Evolutionary conservation across 192 early-diverging fungal species (phyloP), one percentile per base, ranked within the genome.

Genomic region (Podochytrium sp.): DNA sequence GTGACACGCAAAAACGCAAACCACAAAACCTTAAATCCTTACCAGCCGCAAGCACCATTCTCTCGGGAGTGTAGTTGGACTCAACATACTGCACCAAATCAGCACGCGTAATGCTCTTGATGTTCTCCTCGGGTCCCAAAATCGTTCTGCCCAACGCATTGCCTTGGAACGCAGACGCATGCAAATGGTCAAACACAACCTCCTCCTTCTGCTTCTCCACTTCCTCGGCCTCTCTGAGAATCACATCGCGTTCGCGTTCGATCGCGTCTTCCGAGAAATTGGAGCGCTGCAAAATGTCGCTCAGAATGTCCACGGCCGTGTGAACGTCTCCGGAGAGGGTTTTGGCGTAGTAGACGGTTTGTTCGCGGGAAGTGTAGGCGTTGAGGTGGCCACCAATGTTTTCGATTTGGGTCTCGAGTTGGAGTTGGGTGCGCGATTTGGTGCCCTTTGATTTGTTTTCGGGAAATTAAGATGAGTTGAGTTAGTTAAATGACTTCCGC

Each of bases 311-410:
- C 42, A 98, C 95, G n/a, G 95, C 89, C 66, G 86, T 81, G 32
- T 90, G 85, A 43, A 96, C 91, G 78, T 99, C 96, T 62, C 89
- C 80, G 74, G 91, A 90, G 66, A 99, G 89, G 37, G 95, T 85
- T 82, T 97, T 97, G 68, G 97, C 97, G 78, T 96, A 97, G 89
- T 97, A 99, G 55, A 96, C 96, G 35, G 95, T 98, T 84, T 99
- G 97, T 81, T 99, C 97, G 70, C 97, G 91, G 30, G 97, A 98
- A 39, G 97, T 99, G 83, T 99, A 99, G 55, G 97, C 97, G 83
- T 98, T 98, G 77, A 99, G 83, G 81, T 98, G 95, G 47, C 93
- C 95, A 55, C 97, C 97, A 87, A 99, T 95, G 89, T 97, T 97
- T 82, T 99, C 97, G 68, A 99, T 96, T 79, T 91, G 90, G 43